Evolutionary conservation across 2,329 filamentous ascomycete genomes (phyloP).

Genomic region (Lachnellula suecica): DNA sequence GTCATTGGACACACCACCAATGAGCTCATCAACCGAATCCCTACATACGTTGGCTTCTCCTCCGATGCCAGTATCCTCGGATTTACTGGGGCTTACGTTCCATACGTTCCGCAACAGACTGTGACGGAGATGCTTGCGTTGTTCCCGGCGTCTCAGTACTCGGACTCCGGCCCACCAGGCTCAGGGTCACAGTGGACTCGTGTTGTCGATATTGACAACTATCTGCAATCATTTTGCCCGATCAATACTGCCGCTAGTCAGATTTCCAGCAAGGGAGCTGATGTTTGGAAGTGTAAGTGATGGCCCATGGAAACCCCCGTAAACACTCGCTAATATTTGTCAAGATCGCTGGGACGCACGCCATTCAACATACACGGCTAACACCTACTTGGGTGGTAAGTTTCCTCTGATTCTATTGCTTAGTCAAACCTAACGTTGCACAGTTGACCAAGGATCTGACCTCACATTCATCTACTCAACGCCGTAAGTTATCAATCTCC

Average conservation of each 20-base stretch:
- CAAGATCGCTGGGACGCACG: constrained; percentile 15
- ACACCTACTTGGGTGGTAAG: neutral
- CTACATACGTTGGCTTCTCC: constrained; percentile 3
- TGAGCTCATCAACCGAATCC: constrained; percentile 11
- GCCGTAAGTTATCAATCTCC: neutral
- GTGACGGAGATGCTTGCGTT: constrained; percentile 4
- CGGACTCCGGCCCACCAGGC: constrained; percentile 14
- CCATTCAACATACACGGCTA: neutral
- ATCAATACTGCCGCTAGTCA: constrained; percentile 5
- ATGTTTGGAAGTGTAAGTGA: constrained; percentile 13
- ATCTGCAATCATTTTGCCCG: constrained; percentile 15
- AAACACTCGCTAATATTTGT: neutral
- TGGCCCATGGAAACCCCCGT: neutral
- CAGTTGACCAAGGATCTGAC: constrained; percentile 12
- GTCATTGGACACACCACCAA: constrained; percentile 13
- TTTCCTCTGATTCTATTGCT: neutral
- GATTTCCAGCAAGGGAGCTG: constrained; percentile 1
- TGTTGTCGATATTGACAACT: constrained; percentile 15
- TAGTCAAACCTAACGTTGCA: neutral
- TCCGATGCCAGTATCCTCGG: constrained; percentile 4
- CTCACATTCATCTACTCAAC: constrained; percentile 11
- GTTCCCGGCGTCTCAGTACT: constrained; percentile 6
- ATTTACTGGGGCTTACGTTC: constrained; percentile 1
- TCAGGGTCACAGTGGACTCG: constrained; percentile 12
- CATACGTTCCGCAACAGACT: constrained; percentile 2